Evolutionary conservation across 1,284 basidiomycete genomes (phyloP), one percentile per base, ranked within the genome.

Genomic region (Sphagnurus paluster): DNA sequence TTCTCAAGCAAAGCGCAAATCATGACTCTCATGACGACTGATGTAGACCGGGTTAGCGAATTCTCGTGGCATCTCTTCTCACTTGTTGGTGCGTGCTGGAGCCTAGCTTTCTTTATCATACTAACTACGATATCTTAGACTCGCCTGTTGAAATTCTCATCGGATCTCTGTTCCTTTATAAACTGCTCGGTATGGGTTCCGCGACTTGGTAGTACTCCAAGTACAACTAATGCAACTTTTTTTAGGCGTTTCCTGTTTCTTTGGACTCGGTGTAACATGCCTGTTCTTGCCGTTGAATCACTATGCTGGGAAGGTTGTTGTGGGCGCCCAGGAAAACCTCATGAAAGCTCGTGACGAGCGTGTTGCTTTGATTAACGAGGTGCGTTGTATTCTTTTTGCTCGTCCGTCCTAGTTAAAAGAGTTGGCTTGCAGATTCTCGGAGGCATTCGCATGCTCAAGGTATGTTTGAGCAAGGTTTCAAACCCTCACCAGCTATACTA

Each of bases 321-420:
- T 96, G 10, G 71, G 75, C 39, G 82, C 81, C 55, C 92, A 97
- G 61, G 92, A 96, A 51, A 90, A 87, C 57, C 72, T 97, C 17
- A 95, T 95, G 91, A 93, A 93, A 67, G 80, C 90, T 26, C 80
- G 93, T 16, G 94, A 98, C 58, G 88, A 93, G 66, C 81, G 94
- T 39, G 91, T 94, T 14, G 76, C 87, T 1, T 70, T 96, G 37
- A 97, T 96, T 93, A 96, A 96, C 58, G 93, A 96, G 70, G 82
- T 85, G 29, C 26, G 60, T 55, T 37, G n/a, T 23, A 14, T 28
- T 26, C 32, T 26, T 32, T 30, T 14, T 39, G 19, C 46, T 39
- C n/a, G 20, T 37, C 29, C 10, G 28, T 46, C 7, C 3, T 42
- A 11, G 2, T n/a, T 23, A 30, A 16, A 35, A n/a, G 21, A 32